Conservation (phyloP, 2,329 filamentous ascomycete species). For the Diplodia sapinea region DNA sequence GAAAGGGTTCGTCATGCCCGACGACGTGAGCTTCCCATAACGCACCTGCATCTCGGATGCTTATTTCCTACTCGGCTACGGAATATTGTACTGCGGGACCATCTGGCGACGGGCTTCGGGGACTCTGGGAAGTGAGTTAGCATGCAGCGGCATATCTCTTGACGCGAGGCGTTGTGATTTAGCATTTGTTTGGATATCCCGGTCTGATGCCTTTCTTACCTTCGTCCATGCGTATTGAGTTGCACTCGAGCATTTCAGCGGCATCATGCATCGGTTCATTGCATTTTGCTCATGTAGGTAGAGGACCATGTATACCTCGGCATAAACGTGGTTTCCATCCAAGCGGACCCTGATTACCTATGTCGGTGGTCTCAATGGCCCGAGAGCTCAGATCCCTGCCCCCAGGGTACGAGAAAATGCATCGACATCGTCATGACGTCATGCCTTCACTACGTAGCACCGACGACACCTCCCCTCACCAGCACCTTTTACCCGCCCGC, state of each 20-base stretch:
- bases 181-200: constrained; percentile 31
- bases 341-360: constrained; percentile 9
- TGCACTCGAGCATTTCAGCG: constrained; percentile 27
- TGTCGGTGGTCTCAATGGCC: background rate
- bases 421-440: constrained; percentile 25
- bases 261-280: constrained; percentile 7
- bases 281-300: constrained; percentile 5
- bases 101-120: background rate
- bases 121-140: constrained; percentile 1
- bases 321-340: background rate
- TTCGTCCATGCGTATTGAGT: background rate
- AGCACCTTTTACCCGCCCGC: background rate
- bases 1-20: constrained; percentile 56
- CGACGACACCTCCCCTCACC: constrained; percentile 7
- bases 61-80: background rate
- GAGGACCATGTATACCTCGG: constrained; percentile 3
- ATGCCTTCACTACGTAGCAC: background rate
- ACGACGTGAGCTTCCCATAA: constrained; percentile 38
- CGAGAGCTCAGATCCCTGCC: constrained; percentile 4
- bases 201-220: constrained; percentile 9
- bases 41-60: background rate
- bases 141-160: constrained; percentile 18
- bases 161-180: constrained; percentile 28
- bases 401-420: background rate
- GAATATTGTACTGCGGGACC: background rate